phyloP scores from a whole-genome alignment of 768 basidiomycete species.

The Crepidotus variabilis region DNA sequence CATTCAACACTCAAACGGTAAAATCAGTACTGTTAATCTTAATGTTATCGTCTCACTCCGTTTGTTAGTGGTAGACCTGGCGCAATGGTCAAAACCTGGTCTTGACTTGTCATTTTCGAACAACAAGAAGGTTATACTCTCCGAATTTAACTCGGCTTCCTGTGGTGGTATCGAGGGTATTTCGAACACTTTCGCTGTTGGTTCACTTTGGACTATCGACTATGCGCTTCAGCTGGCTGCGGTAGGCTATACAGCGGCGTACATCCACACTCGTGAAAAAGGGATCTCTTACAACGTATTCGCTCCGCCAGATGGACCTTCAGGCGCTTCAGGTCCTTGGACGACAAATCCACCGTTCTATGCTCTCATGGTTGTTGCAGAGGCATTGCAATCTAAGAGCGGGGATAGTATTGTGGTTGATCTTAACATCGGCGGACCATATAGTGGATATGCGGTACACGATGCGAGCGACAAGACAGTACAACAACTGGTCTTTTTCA shows the following conservation, averaged over 20 bases:
- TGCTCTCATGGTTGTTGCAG: constrained; percentile 41
- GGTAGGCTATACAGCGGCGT: constrained; percentile 44
- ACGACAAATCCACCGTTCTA: constrained; percentile 48
- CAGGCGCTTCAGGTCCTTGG: constrained; percentile 37
- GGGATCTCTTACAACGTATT: constrained; percentile 52
- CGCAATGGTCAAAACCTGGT: constrained; percentile 44
- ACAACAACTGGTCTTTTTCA: constrained; percentile 43
- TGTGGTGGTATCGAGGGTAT: constrained; percentile 49
- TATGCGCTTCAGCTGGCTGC: constrained; percentile 50
- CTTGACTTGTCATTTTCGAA: constrained; percentile 29
- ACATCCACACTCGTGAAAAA: constrained; percentile 51
- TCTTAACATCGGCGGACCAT: constrained; percentile 37
- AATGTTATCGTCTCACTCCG: constrained; percentile 1
- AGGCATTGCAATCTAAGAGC: constrained; percentile 36
- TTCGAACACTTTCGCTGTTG: constrained; percentile 48
- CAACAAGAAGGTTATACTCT: constrained; percentile 40
- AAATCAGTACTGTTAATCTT: constrained; percentile 7
- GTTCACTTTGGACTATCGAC: constrained; percentile 48
- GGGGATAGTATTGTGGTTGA: constrained; percentile 40
- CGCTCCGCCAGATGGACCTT: constrained; percentile 33
- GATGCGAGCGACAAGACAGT: constrained; percentile 42
- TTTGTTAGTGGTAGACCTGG: constrained; percentile 32
- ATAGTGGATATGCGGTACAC: constrained; percentile 57
- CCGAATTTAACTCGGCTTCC: constrained; percentile 51
- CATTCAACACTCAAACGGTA: constrained; percentile 43